Base-by-base conservation (phyloP, 1,284 basidiomycete genomes). In the Ustilago nuda region DNA sequence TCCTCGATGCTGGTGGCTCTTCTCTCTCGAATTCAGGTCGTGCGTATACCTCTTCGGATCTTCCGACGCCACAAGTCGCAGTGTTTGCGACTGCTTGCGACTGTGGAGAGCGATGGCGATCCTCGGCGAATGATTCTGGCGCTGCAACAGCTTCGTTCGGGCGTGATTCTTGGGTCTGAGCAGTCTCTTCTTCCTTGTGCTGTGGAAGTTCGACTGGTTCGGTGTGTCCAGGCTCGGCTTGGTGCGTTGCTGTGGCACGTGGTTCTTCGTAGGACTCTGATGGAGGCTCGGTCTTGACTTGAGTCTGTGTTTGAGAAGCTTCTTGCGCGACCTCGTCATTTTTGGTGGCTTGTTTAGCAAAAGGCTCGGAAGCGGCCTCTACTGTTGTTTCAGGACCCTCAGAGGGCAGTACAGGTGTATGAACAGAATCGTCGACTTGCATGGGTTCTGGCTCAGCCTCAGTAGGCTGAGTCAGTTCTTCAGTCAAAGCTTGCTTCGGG, bases 401-500 rank as follows among this genome's bases (percentile, higher is more conserved):
- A 4, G 55, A 65, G 3, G 66, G 72, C 30, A 61, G 43, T 6
- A 63, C 58, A 4, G 72, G 66, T n/a, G 72, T 70, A 41, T 74
- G 66, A 9, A 74, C 53, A 15, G 56, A 51, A 36, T 66, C 62
- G 45, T 74, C 72, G 0, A 69, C 48, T 35, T 74, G 62, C 72
- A 74, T 74, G 8, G 69, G 56, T 32, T 66, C 56, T 13, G 62
- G 17, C 45, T 46, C 56, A 4, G 37, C 19, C 4, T 61, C 68
- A 23, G 52, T 39, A 2, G 70, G 32, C 48, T 45, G 43, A 6
- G 56, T 43, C 6, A n/a, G 13, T 11, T 45, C 54, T 11, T 52
- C 43, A 8, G 48, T 8, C 12, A n/a, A 15, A 15, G 58, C 36
- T 39, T 52, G 54, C 13, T 32, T 19, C 12, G 62, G 46, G 2